These are phyloP conservation scores for Penicillium sp. DNA, from an alignment of 2,329 filamentous ascomycete species.

Conservation along the genomic window DNA sequence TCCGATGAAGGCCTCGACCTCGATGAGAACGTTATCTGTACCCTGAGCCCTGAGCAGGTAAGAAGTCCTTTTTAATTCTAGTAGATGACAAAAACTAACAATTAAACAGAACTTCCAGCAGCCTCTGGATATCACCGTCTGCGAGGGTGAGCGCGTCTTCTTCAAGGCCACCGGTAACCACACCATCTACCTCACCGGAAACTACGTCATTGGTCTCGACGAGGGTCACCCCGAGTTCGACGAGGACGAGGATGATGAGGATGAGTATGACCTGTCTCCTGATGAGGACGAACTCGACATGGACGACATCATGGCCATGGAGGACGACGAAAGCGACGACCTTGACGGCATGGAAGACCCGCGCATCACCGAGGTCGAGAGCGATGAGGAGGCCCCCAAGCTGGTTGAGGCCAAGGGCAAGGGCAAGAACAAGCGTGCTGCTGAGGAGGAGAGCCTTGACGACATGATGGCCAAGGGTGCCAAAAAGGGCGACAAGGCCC, in stretches of 20 bases:
- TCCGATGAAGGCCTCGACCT: constrained; percentile 61
- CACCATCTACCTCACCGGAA: constrained; percentile 88
- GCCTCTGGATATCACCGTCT: constrained; percentile 86
- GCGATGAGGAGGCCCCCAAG: constrained; percentile 67
- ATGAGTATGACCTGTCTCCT: constrained; percentile 77
- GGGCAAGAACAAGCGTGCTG: constrained; percentile 92
- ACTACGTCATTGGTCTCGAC: constrained; percentile 78
- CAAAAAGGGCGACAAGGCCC: constrained; percentile 56
- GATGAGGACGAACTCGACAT: constrained; percentile 73
- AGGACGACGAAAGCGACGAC: constrained; percentile 68
- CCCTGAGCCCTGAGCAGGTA: constrained; percentile 89
- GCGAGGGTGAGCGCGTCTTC: constrained; percentile 84
- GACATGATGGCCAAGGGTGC: constrained; percentile 76
- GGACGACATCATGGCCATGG: constrained; percentile 48
- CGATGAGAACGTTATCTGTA: constrained; percentile 93
- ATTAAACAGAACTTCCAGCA: constrained; percentile 81
- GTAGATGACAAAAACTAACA: constrained; percentile 4
- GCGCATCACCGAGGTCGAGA: constrained; percentile 78
- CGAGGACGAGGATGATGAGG: constrained; percentile 60
- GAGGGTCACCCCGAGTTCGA: constrained; percentile 46
- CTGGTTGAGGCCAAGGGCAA: constrained; percentile 46
- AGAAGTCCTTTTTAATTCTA: constrained; percentile 27
- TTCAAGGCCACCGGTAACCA: constrained; percentile 90
- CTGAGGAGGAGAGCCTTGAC: constrained; percentile 72
- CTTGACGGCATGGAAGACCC: constrained; percentile 76